Conservation (phyloP, 2,329 filamentous ascomycete genomes). For the Claviceps sp. region DNA sequence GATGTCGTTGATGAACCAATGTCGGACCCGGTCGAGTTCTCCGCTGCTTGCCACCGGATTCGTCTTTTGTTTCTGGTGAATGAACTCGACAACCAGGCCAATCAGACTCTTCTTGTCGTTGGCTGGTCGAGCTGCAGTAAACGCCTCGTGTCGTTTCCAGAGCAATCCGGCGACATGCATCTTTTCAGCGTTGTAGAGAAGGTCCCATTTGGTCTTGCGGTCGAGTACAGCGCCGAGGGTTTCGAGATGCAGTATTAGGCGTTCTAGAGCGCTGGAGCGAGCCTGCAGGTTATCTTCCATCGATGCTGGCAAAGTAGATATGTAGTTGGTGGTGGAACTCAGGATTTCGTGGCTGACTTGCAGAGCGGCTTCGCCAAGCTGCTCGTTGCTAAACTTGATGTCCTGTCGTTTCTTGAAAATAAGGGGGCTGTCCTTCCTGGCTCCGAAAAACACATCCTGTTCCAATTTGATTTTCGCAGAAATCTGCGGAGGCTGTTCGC, state of each 20-base stretch:
- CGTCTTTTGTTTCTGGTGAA: constrained; percentile 65
- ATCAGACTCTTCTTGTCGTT: constrained; percentile 57
- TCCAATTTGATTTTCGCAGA: constrained; percentile 83
- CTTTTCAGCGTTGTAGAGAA: constrained; percentile 86
- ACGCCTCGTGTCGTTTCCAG: constrained; percentile 68
- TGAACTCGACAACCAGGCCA: constrained; percentile 58
- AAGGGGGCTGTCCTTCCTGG: constrained; percentile 72
- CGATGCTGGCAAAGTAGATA: constrained; percentile 59
- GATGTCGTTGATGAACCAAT: constrained; percentile 73
- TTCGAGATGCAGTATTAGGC: constrained; percentile 59
- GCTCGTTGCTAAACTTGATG: constrained; percentile 51
- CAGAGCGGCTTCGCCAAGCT: constrained; percentile 65
- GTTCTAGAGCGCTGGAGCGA: constrained; percentile 59
- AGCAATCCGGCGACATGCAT: constrained; percentile 65
- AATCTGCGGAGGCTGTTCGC: constrained; percentile 45
- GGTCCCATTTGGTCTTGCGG: constrained; percentile 56
- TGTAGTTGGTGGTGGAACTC: constrained; percentile 59
- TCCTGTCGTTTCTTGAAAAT: constrained; percentile 60
- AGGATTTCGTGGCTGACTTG: constrained; percentile 72
- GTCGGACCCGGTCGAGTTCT: constrained; percentile 68
- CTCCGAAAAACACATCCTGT: constrained; percentile 87
- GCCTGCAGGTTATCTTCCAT: constrained; percentile 69
- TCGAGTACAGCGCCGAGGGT: constrained; percentile 53
- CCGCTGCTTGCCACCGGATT: constrained; percentile 48
- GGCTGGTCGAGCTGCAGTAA: constrained; percentile 43